Percentiles rank a stretch among this genome's conserved stretches.
Conservation (phyloP, 768 basidiomycete species). For the Porphyrellus cyaneotinctus region DNA sequence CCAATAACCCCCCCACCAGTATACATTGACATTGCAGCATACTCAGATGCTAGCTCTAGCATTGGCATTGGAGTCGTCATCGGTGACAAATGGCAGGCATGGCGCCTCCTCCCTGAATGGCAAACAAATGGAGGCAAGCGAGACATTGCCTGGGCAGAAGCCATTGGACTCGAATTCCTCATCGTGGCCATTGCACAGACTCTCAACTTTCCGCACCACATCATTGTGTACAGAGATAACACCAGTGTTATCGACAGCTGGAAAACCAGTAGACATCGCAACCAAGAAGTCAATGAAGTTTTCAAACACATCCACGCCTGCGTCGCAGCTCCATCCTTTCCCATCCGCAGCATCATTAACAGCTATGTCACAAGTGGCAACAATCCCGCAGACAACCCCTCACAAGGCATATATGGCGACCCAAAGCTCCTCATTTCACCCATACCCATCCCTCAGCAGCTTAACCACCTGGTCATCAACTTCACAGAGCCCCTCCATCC, state of each 20-base stretch:
- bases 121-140: not conserved
- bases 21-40: no score
- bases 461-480: not conserved
- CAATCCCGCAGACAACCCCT: not conserved
- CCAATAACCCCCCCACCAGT: no score
- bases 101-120: slow-evolving; percentile 14
- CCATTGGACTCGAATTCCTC: slow-evolving; percentile 7
- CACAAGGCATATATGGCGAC: not conserved
- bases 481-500: not conserved
- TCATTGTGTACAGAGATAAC: slow-evolving; percentile 14
- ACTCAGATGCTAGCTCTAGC: no score
- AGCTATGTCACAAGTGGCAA: not conserved
- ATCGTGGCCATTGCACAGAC: no score
- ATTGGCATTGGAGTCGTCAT: no score
- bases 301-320: slow-evolving; percentile 12
- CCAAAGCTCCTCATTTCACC: not conserved
- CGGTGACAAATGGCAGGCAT: not conserved
- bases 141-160: slow-evolving; percentile 25
- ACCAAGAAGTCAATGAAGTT: slow-evolving; percentile 7
- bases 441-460: not conserved
- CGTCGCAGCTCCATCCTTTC: not conserved
- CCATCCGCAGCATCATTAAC: not conserved
- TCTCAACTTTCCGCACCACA: not conserved
- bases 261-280: not conserved
- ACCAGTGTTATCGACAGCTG: slow-evolving; percentile 19